These are phyloP conservation scores for Fonsecaea erecta DNA, from an alignment of 2,329 filamentous ascomycete species.

Conservation along the genomic window DNA sequence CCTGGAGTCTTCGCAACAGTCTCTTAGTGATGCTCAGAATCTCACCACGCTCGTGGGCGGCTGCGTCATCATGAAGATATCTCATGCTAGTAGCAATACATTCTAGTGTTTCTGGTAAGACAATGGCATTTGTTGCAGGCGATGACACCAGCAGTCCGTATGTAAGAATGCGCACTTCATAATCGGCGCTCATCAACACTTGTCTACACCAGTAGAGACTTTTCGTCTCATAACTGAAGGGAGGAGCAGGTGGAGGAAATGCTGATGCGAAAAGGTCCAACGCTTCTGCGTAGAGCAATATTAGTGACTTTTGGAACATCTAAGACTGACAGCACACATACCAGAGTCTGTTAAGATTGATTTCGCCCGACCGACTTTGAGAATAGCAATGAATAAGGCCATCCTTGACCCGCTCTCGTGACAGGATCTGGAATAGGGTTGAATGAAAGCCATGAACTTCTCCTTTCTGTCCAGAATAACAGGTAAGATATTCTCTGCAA, in stretches of 20 bases:
- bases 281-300: conserved; percentile 8
- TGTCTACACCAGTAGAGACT: conserved; percentile 38
- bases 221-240: not conserved
- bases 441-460: conserved; percentile 28
- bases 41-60: conserved; percentile 84
- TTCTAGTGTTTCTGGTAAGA: conserved; percentile 65
- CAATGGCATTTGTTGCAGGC: conserved; percentile 72
- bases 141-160: conserved; percentile 80
- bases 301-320: not conserved
- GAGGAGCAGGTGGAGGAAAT: not conserved
- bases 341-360: conserved; percentile 26
- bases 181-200: conserved; percentile 55
- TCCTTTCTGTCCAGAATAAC: conserved; percentile 28
- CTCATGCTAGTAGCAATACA: conserved; percentile 69
- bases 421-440: conserved; percentile 15
- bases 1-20: conserved; percentile 50
- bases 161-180: conserved; percentile 75
- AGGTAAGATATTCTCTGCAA: conserved; percentile 36
- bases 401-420: conserved; percentile 14
- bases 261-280: conserved; percentile 18
- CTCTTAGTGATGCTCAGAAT: conserved; percentile 74
- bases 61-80: conserved; percentile 78
- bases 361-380: conserved; percentile 32
- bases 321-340: conserved; percentile 1
- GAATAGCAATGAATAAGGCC: conserved; percentile 28